These are phyloP conservation scores for Leptomonas seymouri DNA, from an alignment of 208 protist species.

Conservation along the genomic window DNA sequence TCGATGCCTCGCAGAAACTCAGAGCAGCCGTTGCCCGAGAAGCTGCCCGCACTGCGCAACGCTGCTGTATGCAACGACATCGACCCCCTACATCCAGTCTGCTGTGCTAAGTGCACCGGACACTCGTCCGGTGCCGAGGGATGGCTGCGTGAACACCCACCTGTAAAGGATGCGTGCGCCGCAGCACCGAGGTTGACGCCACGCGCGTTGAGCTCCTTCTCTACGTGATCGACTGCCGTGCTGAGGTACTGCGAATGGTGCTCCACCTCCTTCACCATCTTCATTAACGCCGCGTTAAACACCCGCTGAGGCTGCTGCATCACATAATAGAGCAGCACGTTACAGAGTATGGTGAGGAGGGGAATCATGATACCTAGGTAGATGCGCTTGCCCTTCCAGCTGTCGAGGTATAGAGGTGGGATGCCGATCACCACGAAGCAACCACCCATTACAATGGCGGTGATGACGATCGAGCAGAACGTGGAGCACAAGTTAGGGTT, in stretches of 20 bases:
- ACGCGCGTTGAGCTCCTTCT: slow-evolving; percentile 28
- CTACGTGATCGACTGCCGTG: slow-evolving; percentile 27
- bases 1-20: slow-evolving; percentile 26
- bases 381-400: slow-evolving; percentile 17
- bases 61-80: too few species aligned
- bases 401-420: slow-evolving; percentile 47
- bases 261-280: slow-evolving; percentile 33
- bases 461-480: slow-evolving; percentile 28
- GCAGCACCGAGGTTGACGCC: not conserved
- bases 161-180: not conserved
- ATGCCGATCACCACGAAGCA: slow-evolving; percentile 49
- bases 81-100: too few species aligned
- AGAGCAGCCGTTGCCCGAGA: not conserved
- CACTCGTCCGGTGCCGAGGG: slow-evolving; percentile 8
- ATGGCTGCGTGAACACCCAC: not conserved
- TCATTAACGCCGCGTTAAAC: slow-evolving; percentile 36
- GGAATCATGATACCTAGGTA: slow-evolving; percentile 62
- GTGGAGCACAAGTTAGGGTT: slow-evolving; percentile 22
- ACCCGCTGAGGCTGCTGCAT: slow-evolving; percentile 38
- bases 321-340: slow-evolving; percentile 48
- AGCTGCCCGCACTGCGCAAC: not conserved
- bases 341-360: slow-evolving; percentile 42
- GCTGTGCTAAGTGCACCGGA: too few species aligned
- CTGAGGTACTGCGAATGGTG: slow-evolving; percentile 31
- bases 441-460: slow-evolving; percentile 30